A percentile compares a stretch with the other conserved stretches of the same genome.
Conservation (phyloP, 306 rosid genomes). For the Gastrolobium villosum region DNA sequence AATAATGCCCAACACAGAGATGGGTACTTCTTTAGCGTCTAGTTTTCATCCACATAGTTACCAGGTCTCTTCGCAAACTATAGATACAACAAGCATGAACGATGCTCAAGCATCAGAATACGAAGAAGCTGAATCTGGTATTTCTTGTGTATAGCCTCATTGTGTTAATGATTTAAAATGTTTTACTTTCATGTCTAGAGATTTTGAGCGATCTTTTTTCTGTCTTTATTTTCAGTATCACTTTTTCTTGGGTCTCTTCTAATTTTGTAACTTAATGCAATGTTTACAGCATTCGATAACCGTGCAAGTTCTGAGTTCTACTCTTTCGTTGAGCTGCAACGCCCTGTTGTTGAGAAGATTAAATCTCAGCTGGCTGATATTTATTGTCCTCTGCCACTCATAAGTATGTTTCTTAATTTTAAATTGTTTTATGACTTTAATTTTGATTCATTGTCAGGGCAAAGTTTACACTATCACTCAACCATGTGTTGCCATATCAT, state of each 20-base stretch:
- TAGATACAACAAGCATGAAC: conserved; percentile 69
- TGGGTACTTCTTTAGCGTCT: conserved; percentile 63
- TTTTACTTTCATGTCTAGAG: conserved; percentile 14
- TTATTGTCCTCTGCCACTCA: conserved; percentile 48
- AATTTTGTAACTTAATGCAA: conserved; percentile 39
- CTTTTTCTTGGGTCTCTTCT: conserved; percentile 20
- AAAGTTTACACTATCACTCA: conserved; percentile 5
- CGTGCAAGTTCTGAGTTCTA: conserved; percentile 62
- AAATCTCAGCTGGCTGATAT: conserved; percentile 54
- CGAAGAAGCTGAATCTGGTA: conserved; percentile 90
- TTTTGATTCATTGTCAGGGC: not conserved
- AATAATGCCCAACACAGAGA: conserved; percentile 53
- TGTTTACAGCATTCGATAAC: conserved; percentile 63
- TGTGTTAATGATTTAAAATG: conserved; percentile 11
- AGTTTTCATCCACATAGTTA: conserved; percentile 57
- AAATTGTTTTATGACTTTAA: not conserved
- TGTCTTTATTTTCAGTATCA: conserved; percentile 9
- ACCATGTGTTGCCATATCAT: conserved; percentile 16
- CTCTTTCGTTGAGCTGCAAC: conserved; percentile 58
- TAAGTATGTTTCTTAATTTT: conserved; percentile 57
- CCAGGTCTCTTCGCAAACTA: conserved; percentile 65
- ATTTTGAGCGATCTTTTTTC: conserved; percentile 28
- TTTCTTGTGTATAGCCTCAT: conserved; percentile 40
- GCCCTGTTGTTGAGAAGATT: conserved; percentile 57
- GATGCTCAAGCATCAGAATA: conserved; percentile 74